Base-by-base conservation (phyloP, 2,329 filamentous ascomycete species). In the Alternaria arborescens region DNA sequence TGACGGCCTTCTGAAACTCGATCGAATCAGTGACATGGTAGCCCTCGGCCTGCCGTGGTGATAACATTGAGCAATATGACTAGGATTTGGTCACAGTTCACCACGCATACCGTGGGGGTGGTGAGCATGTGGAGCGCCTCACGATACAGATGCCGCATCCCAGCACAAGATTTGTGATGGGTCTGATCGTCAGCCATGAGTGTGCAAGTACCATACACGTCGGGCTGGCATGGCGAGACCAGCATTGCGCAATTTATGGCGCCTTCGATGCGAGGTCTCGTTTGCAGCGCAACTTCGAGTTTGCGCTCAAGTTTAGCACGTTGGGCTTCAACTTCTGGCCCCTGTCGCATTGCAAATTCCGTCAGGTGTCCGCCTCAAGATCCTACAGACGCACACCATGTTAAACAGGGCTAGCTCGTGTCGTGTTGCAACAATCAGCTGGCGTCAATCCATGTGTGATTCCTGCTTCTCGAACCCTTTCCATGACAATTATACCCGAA, bases 351-450 rank as follows among this genome's bases (percentile, higher is more conserved):
- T 34, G 42, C 32, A 32, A 38, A 36, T 26, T 24, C 12, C 24
- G 38, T 48, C 42, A 30, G 42, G 22, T 55, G 52, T 55, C 42
- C 42, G 42, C 41, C 52, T 55, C 36, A 2, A 22, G 26, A 42
- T 53, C 34, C 26, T 32, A 41, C 60, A 52, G 18, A 30, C 58
- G 34, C 46, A 36, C 47, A 38, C 36, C 34, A 28, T 14, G 7
- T 53, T 22, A 24, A 54, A 56, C 52, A 54, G 34, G 48, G 42
- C 52, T 58, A 55, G 41, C 50, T 48, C 34, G 8, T 34, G 38
- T 20, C 44, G 48, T 52, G 48, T 54, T 64, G 47, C 60, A 44
- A 62, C 62, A 62, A 58, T 62, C 48, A 40, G 16, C 28, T 40
- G 22, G 34, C 44, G 59, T 61, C 47, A 58, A 65, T n/a, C 55